Evolutionary conservation across 306 rosid species (phyloP).

Genomic region (Lathyrus aphaca): DNA sequence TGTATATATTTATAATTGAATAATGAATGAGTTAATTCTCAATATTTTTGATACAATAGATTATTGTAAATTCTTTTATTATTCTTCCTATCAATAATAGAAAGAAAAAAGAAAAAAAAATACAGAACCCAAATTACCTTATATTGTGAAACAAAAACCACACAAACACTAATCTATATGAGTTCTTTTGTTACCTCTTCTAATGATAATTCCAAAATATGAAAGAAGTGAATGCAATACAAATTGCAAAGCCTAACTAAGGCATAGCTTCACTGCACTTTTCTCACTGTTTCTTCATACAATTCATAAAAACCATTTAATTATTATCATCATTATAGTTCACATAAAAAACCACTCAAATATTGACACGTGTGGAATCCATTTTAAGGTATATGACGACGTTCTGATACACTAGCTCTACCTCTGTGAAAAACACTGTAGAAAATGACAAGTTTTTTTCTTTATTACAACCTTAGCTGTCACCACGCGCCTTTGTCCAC

Average conservation of each 20-base stretch:
- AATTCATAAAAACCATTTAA: background rate
- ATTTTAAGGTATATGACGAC: constrained; percentile 62
- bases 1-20: no score
- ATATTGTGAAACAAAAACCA: background rate
- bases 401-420: constrained; percentile 43
- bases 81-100: background rate
- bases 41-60: no score
- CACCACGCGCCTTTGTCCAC: constrained; percentile 36
- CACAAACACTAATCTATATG: background rate
- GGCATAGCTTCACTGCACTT: constrained; percentile 15
- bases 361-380: constrained; percentile 50
- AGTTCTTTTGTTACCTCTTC: background rate
- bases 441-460: constrained; percentile 43
- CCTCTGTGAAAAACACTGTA: constrained; percentile 31
- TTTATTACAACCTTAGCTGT: constrained; percentile 36
- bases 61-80: no score
- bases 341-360: constrained; percentile 24
- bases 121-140: background rate
- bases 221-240: background rate
- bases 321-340: constrained; percentile 23
- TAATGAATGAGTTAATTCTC: no score
- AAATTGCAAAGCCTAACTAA: background rate
- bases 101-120: background rate
- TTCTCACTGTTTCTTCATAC: background rate
- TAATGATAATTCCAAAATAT: background rate